Base-by-base conservation (phyloP, 495 filamentous ascomycete species). In the Aspergillus steynii region DNA sequence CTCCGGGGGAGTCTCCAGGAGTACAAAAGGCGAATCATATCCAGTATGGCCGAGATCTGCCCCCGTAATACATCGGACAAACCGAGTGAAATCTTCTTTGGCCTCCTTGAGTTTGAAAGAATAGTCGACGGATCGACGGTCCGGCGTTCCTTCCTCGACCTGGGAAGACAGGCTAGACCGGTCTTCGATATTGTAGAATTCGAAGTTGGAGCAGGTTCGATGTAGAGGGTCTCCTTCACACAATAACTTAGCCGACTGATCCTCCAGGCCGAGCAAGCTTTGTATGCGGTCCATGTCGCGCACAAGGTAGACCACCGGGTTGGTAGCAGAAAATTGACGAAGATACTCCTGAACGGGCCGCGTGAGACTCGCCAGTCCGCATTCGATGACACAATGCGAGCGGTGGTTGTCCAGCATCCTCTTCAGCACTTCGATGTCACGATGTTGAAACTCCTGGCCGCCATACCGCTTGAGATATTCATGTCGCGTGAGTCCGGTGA, bases 221-320 rank as follows among this genome's bases (percentile, higher is more conserved):
- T 89, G 81, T 53, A 76, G 70, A 27, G 83, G 75, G 67, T 87
- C 73, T 68, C 77, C 66, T 68, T 83, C 68, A 72, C 80, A 73
- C 62, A 88, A 64, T 62, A 85, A 65, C 63, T 75, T 61, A 69
- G 76, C 70, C 55, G 85, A 74, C 60, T 80, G 81, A 42, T 90
- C 83, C 27, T 81, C 77, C 15, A 86, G 70, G 8, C 86, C 80
- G n/a, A 92, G 71, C 32, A 90, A 72, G n/a, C 76, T 74, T 45
- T 83, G 82, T 45, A 93, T 85, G 50, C 85, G 84, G 55, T 85
- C 79, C 64, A 84, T 85, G 63, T 91, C 88, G 28, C 90, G 82
- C 46, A 90, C 78, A 29, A 93, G 71, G 62, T 95, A 88, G 3
- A 93, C 82, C 20, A 95, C 87, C 0, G 90, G 90, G 65, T 93